phyloP scores from a whole-genome alignment of 2,329 filamentous ascomycete species.

The Volutella citrinella region DNA sequence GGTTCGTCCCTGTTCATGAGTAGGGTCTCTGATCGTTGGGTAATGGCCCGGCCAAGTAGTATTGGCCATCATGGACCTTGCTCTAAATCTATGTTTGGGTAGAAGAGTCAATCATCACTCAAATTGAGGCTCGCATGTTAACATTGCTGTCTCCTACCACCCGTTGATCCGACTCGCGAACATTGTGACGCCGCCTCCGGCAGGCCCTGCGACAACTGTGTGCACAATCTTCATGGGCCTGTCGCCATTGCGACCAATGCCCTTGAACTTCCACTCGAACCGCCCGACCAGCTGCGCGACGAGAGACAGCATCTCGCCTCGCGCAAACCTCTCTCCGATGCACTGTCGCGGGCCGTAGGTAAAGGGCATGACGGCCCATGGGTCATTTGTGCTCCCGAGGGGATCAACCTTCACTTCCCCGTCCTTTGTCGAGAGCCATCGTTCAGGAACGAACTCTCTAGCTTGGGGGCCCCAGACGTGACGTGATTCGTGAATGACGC shows the following conservation, averaged over 20 bases:
- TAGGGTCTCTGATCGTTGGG: too few relatives aligned
- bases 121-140: too few relatives aligned
- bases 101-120: not conserved
- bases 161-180: conserved; percentile 6
- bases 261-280: conserved; percentile 14
- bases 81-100: too few relatives aligned
- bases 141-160: too few relatives aligned
- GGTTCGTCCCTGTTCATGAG: too few relatives aligned
- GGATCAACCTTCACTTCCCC: conserved; percentile 11
- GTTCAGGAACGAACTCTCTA: conserved; percentile 71
- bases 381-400: conserved; percentile 45
- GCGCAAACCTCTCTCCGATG: conserved; percentile 79
- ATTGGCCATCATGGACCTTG: too few relatives aligned
- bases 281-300: conserved; percentile 67
- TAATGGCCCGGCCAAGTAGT: too few relatives aligned
- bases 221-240: conserved; percentile 10
- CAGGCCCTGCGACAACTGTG: conserved; percentile 9
- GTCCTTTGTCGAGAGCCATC: conserved; percentile 48
- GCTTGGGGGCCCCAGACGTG: conserved; percentile 76
- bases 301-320: conserved; percentile 80
- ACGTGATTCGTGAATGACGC: conserved; percentile 63
- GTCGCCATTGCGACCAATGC: conserved; percentile 9
- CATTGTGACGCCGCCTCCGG: conserved; percentile 11
- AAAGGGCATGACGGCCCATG: conserved; percentile 59
- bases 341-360: conserved; percentile 83